Evolutionary conservation across 2,329 filamentous ascomycete genomes (phyloP), one percentile per base, ranked within the genome.

Genomic region (Trichothecium roseum): DNA sequence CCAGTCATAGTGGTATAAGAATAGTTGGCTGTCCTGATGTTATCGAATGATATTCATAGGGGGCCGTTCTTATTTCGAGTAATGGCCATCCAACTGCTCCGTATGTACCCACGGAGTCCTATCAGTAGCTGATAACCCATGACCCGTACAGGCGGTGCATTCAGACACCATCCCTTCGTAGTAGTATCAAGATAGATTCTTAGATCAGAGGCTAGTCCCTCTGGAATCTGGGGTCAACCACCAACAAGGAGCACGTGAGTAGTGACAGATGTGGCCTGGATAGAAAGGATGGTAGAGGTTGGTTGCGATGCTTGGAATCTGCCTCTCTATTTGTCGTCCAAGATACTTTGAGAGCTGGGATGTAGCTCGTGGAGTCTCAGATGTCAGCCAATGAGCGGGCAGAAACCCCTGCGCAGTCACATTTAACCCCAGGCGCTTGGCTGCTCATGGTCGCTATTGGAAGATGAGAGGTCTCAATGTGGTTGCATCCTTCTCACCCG

Each of bases 181-280:
- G 29, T 24, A 24, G 10, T 10, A 24, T 24, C 20, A 10, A 24
- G 6, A 24, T 24, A 24, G 20, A 24, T 24, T 10, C 29, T 17
- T 17, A 12, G 15, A 31, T 17, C 9, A 18, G 14, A 31, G 29
- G 15, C 14, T 17, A 14, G 10, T 6, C 14, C 14, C 12, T 17
- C 14, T 14, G 29, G 9, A 15, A 17, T 31, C 29, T 17, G 9
- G 29, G 29, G 18, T 18, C 29, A 31, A 31, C 15, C 29, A 36
- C 29, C 35, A 17, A n/a, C 35, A 13, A 22, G 6, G 4, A 13
- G 35, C 37, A 38, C 37, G 37, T 38, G 37, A 38, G 37, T 38
- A 32, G 32, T 30, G 13, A 9, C 34, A 4, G 27, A 38, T 38
- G 37, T 38, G 32, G 20, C 20, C 20, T 24, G 10, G 20, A 24